These are phyloP conservation scores for Cenchrus fungigraminus DNA, from an alignment of 176 grass and related monocot genomes.

Conservation along the genomic window DNA sequence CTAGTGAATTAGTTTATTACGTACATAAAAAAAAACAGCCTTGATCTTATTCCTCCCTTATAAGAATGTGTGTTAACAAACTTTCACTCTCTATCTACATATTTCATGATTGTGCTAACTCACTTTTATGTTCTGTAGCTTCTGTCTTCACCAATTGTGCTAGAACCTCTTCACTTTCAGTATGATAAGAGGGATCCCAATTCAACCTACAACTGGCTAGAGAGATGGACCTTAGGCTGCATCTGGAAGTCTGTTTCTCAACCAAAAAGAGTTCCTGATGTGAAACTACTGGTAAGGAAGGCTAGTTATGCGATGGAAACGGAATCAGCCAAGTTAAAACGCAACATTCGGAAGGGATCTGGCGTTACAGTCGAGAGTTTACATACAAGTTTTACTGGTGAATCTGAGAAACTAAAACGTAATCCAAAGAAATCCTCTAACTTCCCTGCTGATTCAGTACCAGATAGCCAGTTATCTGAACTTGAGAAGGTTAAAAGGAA, in stretches of 20 bases:
- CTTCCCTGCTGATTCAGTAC: slow-evolving; percentile 55
- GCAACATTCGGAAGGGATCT: slow-evolving; percentile 53
- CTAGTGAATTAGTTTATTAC: background rate
- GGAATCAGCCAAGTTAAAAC: slow-evolving; percentile 83
- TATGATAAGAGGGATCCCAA: slow-evolving; percentile 76
- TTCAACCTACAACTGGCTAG: slow-evolving; percentile 76
- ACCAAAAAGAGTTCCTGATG: slow-evolving; percentile 63
- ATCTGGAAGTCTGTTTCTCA: slow-evolving; percentile 65
- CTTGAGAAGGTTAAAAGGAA: slow-evolving; percentile 93
- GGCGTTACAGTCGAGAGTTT: slow-evolving; percentile 37
- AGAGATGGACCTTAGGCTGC: slow-evolving; percentile 72
- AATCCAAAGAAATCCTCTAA: slow-evolving; percentile 54
- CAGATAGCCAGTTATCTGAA: slow-evolving; percentile 77
- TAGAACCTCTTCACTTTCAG: slow-evolving; percentile 62
- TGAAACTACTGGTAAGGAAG: slow-evolving; percentile 56
- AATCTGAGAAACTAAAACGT: slow-evolving; percentile 69
- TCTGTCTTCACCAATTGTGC: slow-evolving; percentile 55
- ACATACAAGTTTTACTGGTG: slow-evolving; percentile 48
- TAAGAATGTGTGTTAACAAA: background rate
- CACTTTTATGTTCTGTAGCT: slow-evolving; percentile 55
- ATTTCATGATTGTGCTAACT: slow-evolving; percentile 30
- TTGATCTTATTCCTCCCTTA: slow-evolving; percentile 21
- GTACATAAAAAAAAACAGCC: background rate
- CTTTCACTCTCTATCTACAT: background rate
- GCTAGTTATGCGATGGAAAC: slow-evolving; percentile 77